A percentile compares a stretch with the other conserved stretches of the same genome.
These are phyloP conservation scores for Pseudovirgaria hyperparasitica DNA, from an alignment of 2,329 filamentous ascomycete species.

Conservation along the genomic window DNA sequence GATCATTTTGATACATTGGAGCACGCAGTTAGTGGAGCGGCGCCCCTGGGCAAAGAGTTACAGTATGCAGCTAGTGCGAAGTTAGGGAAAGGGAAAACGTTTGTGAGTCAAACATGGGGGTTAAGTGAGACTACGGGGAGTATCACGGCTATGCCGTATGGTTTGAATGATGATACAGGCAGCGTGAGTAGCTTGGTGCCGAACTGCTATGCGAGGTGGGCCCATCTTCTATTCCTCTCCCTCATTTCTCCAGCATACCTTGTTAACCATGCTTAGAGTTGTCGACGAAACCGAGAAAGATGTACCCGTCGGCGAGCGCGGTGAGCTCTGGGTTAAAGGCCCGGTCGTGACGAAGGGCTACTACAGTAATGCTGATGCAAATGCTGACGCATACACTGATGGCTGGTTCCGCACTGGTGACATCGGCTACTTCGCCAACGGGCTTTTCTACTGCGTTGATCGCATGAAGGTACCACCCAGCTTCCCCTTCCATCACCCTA, in stretches of 20 bases:
- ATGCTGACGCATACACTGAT: conserved; percentile 15
- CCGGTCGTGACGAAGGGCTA: conserved; percentile 26
- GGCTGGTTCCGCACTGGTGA: conserved; percentile 29
- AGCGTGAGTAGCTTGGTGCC: conserved; percentile 33
- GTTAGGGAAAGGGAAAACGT: conserved; percentile 29
- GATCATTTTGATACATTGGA: conserved; percentile 42
- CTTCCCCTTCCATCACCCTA: background rate
- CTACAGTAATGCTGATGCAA: conserved; percentile 19
- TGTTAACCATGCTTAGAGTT: conserved; percentile 14
- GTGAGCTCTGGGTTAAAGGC: conserved; percentile 22
- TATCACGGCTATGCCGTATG: conserved; percentile 33
- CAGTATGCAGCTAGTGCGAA: conserved; percentile 39
- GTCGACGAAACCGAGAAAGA: conserved; percentile 21
- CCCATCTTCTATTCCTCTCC: background rate
- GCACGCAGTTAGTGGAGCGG: conserved; percentile 40
- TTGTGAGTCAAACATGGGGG: conserved; percentile 44
- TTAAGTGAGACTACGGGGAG: conserved; percentile 42
- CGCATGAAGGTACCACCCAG: conserved; percentile 15
- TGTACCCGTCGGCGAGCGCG: conserved; percentile 16
- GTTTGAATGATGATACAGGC: conserved; percentile 31
- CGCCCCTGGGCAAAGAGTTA: conserved; percentile 42
- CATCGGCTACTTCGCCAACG: conserved; percentile 20
- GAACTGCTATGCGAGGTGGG: conserved; percentile 14
- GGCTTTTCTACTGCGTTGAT: conserved; percentile 31
- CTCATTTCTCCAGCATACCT: background rate